These are phyloP conservation scores for Xerocomus nothofagi DNA, from an alignment of 1,284 basidiomycete genomes.

Conservation along the genomic window DNA sequence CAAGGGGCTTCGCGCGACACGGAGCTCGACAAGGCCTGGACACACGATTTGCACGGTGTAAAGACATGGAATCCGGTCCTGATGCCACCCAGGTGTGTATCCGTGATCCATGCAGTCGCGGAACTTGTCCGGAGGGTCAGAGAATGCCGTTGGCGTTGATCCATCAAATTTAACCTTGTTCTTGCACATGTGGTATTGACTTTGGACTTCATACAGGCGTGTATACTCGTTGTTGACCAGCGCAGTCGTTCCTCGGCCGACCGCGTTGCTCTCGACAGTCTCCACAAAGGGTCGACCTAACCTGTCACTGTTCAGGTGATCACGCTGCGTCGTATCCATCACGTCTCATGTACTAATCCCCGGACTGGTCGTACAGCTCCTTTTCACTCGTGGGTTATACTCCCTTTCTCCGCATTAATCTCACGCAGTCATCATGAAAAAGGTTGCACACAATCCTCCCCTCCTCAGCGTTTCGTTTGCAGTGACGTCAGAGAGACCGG, in stretches of 20 bases:
- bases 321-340: background rate
- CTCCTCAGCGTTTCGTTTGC: slow-evolving; percentile 62
- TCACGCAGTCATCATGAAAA: slow-evolving; percentile 34
- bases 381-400: slow-evolving; percentile 47
- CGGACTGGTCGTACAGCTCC: slow-evolving; percentile 41
- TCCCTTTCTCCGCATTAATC: slow-evolving; percentile 17
- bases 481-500: slow-evolving; percentile 44
- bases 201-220: slow-evolving; percentile 38
- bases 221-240: slow-evolving; percentile 63
- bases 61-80: slow-evolving; percentile 47
- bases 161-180: slow-evolving; percentile 17
- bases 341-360: slow-evolving; percentile 3
- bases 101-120: slow-evolving; percentile 4
- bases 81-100: slow-evolving; percentile 35
- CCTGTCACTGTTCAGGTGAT: slow-evolving; percentile 64
- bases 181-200: slow-evolving; percentile 21
- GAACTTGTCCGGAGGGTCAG: slow-evolving; percentile 5
- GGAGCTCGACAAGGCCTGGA: slow-evolving; percentile 34
- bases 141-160: slow-evolving; percentile 2
- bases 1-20: slow-evolving; percentile 43
- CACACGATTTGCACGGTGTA: slow-evolving; percentile 38
- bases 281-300: slow-evolving; percentile 58
- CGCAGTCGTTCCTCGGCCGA: slow-evolving; percentile 68
- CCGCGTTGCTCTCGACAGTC: slow-evolving; percentile 71
- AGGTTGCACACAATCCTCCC: slow-evolving; percentile 66